Conservation (phyloP, 768 basidiomycete genomes). For the Suillus luteus region DNA sequence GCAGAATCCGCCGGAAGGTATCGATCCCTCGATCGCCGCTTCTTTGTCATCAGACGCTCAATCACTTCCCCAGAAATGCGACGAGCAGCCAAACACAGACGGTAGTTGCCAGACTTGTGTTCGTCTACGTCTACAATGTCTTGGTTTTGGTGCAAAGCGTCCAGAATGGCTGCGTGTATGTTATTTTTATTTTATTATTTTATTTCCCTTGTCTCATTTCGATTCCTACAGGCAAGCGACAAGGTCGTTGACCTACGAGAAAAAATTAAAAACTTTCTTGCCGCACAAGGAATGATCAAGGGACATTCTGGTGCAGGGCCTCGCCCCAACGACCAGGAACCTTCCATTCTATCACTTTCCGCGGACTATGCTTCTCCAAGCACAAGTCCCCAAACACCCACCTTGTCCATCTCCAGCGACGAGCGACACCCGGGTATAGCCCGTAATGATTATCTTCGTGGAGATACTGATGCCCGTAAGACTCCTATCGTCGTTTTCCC, state of each 20-base stretch:
- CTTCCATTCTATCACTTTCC: conserved; percentile 52
- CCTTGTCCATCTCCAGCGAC: conserved; percentile 44
- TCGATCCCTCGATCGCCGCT: conserved; percentile 13
- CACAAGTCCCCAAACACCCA: conserved; percentile 48
- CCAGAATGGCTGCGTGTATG: conserved; percentile 81
- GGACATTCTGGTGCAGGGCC: conserved; percentile 77
- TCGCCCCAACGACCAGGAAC: conserved; percentile 56
- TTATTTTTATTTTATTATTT: neutral
- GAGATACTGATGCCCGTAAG: conserved; percentile 27
- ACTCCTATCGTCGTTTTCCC: neutral
- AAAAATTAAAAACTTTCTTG: conserved; percentile 78
- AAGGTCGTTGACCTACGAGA: conserved; percentile 71
- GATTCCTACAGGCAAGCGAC: conserved; percentile 59
- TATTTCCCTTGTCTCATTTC: conserved; percentile 15
- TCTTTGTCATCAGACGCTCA: conserved; percentile 18
- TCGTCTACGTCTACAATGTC: conserved; percentile 79
- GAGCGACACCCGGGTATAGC: conserved; percentile 39
- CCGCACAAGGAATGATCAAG: conserved; percentile 87
- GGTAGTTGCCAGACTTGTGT: conserved; percentile 76
- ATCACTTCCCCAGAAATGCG: conserved; percentile 66
- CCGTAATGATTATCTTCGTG: conserved; percentile 17
- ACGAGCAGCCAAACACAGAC: conserved; percentile 63
- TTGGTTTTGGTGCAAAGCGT: conserved; percentile 83
- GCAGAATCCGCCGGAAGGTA: conserved; percentile 85
- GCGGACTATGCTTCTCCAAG: conserved; percentile 43